A percentile compares a stretch with the other conserved stretches of the same genome.
These are phyloP conservation scores for Homolaphlyctis polyrhiza DNA, from an alignment of 371 early-diverging fungal species.

Conservation along the genomic window DNA sequence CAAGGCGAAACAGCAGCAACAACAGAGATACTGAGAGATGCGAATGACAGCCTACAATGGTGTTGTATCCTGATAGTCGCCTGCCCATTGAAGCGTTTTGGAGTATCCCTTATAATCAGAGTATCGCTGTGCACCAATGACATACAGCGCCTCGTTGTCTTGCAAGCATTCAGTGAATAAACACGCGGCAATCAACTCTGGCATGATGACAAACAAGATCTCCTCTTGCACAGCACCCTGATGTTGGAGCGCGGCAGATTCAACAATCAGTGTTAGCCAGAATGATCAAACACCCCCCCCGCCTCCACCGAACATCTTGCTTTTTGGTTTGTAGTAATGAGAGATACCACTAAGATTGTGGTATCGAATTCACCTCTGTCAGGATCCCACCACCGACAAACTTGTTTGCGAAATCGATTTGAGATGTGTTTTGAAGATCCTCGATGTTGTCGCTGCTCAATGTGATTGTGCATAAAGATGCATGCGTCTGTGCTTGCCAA, in stretches of 20 bases:
- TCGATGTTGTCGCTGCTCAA: conserved; percentile 30
- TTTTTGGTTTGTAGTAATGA: neutral
- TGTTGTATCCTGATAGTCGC: conserved; percentile 28
- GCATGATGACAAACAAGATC: conserved; percentile 50
- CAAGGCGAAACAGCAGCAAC: no score
- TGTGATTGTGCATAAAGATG: conserved; percentile 8
- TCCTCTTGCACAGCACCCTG: conserved; percentile 60
- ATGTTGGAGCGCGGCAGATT: neutral
- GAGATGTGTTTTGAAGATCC: conserved; percentile 24
- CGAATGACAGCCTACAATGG: conserved; percentile 8
- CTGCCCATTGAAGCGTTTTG: conserved; percentile 40
- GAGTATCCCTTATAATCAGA: conserved; percentile 48
- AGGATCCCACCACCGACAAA: conserved; percentile 46
- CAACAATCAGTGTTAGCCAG: no score
- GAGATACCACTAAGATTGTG: neutral
- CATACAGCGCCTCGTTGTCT: conserved; percentile 43
- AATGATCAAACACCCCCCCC: no score
- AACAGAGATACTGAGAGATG: neutral
- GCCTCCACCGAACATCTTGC: neutral
- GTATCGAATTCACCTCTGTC: conserved; percentile 1
- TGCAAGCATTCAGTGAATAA: conserved; percentile 41
- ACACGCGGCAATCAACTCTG: conserved; percentile 49
- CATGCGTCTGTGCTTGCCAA: conserved; percentile 13
- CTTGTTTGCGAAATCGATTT: conserved; percentile 55
- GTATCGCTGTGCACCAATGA: conserved; percentile 47